These are phyloP conservation scores for Crithidia mellificae DNA, from an alignment of 208 protist genomes.

Conservation along the genomic window DNA sequence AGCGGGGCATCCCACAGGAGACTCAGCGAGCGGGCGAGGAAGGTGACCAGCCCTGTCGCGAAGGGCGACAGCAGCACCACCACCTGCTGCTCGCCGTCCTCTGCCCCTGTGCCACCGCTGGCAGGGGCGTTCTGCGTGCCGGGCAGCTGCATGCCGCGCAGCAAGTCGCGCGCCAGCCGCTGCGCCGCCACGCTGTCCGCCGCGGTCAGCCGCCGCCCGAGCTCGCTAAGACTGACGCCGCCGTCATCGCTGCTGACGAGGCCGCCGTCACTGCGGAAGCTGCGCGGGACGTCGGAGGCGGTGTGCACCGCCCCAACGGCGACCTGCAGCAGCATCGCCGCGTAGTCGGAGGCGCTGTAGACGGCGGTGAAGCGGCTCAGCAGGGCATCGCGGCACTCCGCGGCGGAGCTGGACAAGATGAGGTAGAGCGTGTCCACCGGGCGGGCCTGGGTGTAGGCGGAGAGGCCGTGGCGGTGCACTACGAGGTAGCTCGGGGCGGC, in stretches of 20 bases:
- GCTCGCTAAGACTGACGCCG: conserved; percentile 48
- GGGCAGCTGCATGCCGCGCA: conserved; percentile 60
- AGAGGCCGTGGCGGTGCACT: conserved; percentile 78
- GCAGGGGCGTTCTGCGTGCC: conserved; percentile 43
- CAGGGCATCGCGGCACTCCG: conserved; percentile 55
- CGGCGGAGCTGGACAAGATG: conserved; percentile 58
- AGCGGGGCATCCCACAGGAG: conserved; percentile 66
- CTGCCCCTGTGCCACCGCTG: conserved; percentile 18
- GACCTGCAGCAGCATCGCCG: conserved; percentile 89
- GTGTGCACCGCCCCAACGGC: conserved; percentile 48
- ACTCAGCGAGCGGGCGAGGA: conserved; percentile 69
- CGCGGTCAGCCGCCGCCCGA: conserved; percentile 52
- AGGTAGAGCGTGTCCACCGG: conserved; percentile 86
- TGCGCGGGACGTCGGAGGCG: conserved; percentile 2
- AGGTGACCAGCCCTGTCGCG: conserved; percentile 53
- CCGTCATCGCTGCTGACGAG: conserved; percentile 31
- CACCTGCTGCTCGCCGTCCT: conserved; percentile 29
- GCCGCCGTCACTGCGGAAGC: conserved; percentile 9
- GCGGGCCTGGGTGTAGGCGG: conserved; percentile 73
- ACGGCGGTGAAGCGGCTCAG: conserved; percentile 75
- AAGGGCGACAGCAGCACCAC: conserved; percentile 78
- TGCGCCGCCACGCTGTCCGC: conserved; percentile 52
- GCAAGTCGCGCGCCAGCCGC: conserved; percentile 62
- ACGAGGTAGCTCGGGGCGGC: conserved; percentile 66
- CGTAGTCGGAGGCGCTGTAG: conserved; percentile 75